phyloP scores from a whole-genome alignment of 1,284 basidiomycete genomes.

The Serendipita sp. region DNA sequence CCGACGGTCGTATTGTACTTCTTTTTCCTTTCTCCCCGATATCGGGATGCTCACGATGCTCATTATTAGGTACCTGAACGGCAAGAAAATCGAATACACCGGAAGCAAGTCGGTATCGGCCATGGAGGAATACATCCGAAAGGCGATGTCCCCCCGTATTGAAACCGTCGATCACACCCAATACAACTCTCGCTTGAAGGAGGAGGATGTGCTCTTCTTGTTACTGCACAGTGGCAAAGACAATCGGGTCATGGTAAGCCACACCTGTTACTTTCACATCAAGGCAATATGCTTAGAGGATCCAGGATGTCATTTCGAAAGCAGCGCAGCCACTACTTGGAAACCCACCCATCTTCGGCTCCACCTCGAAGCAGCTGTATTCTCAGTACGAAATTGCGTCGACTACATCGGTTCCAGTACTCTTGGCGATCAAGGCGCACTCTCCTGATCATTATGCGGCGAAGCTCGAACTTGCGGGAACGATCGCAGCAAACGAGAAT shows the following conservation, averaged over 20 bases:
- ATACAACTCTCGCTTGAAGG: constrained; percentile 35
- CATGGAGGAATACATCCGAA: constrained; percentile 56
- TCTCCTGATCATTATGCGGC: constrained; percentile 8
- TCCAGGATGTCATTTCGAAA: constrained; percentile 32
- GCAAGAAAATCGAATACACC: constrained; percentile 49
- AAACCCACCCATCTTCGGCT: constrained; percentile 50
- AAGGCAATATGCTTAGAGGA: neutral
- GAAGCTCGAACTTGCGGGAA: constrained; percentile 10
- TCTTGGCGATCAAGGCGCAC: constrained; percentile 67
- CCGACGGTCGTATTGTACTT: constrained; percentile 64
- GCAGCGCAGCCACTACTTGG: constrained; percentile 49
- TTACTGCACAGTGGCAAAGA: constrained; percentile 46
- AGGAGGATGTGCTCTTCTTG: constrained; percentile 58
- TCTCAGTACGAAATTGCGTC: constrained; percentile 11
- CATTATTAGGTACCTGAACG: constrained; percentile 24
- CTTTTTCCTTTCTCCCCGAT: constrained; percentile 13
- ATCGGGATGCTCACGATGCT: neutral
- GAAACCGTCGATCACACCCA: constrained; percentile 31
- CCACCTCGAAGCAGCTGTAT: constrained; percentile 22
- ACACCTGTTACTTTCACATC: neutral
- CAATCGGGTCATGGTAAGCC: constrained; percentile 16
- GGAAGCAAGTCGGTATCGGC: constrained; percentile 54
- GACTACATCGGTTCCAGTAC: constrained; percentile 34
- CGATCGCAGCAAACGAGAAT: neutral
- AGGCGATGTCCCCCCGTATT: constrained; percentile 45